These are phyloP conservation scores for Sabuloglossum arenarium DNA, from an alignment of 495 filamentous ascomycete species.

Conservation along the genomic window DNA sequence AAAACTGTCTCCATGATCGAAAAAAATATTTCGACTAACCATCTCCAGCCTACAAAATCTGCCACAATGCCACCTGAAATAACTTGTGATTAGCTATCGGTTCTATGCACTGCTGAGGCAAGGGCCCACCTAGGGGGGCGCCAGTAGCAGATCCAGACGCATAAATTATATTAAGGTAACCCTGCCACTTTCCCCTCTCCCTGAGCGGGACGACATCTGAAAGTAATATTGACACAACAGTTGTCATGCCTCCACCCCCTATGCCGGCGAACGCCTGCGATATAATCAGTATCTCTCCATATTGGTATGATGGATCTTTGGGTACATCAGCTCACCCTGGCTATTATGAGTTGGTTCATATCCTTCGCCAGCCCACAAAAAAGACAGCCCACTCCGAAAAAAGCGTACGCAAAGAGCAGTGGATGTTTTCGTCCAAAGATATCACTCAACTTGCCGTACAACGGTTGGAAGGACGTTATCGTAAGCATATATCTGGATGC, in stretches of 20 bases:
- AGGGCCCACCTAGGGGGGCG: conserved; percentile 38
- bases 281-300: not conserved
- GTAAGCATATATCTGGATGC: conserved; percentile 42
- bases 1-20: not conserved
- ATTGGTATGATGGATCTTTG: conserved; percentile 8
- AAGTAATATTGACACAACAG: conserved; percentile 55
- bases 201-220: conserved; percentile 58
- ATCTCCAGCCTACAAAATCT: conserved; percentile 66
- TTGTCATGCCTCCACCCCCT: conserved; percentile 73
- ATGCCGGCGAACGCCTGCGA: conserved; percentile 39
- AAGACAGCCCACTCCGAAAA: conserved; percentile 56
- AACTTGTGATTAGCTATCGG: not conserved
- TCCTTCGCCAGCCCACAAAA: conserved; percentile 49
- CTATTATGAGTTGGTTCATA: conserved; percentile 43
- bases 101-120: not conserved
- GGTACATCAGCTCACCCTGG: conserved; percentile 3
- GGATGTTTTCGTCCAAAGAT: conserved; percentile 68
- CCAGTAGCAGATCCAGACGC: conserved; percentile 48
- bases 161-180: conserved; percentile 63
- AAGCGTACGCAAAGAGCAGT: conserved; percentile 47
- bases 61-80: conserved; percentile 38
- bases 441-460: conserved; percentile 60
- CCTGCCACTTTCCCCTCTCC: conserved; percentile 66
- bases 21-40: conserved; percentile 23
- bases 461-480: conserved; percentile 54